A percentile compares a stretch with the other conserved stretches of the same genome.
Evolutionary conservation across 1,139 yeast genomes (phyloP).

Genomic region (Hemisphaericaspora xylofermentans): DNA sequence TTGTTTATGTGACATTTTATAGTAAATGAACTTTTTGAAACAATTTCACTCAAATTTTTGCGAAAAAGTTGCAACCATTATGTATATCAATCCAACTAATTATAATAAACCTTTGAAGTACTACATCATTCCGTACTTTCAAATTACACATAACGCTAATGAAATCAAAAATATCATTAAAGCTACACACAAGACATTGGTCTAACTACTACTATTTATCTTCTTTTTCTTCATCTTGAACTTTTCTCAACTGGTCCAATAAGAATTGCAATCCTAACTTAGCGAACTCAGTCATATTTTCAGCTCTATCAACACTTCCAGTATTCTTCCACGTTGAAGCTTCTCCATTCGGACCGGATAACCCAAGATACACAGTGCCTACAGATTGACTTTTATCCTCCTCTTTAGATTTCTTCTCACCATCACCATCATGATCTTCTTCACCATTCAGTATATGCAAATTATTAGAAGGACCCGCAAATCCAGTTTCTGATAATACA

Average conservation of each 20-base stretch:
- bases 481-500: conserved; percentile 82
- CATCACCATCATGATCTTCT: conserved; percentile 15
- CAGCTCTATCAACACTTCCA: conserved; percentile 48
- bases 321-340: conserved; percentile 50
- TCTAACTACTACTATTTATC: neutral
- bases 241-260: conserved; percentile 34
- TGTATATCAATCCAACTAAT: neutral
- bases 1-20: no score
- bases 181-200: neutral
- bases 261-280: conserved; percentile 61
- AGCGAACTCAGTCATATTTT: conserved; percentile 77
- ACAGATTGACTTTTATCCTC: conserved; percentile 29
- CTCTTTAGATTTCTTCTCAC: neutral
- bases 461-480: conserved; percentile 72
- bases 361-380: conserved; percentile 72
- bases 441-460: conserved; percentile 30
- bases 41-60: neutral
- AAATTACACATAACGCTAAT: neutral
- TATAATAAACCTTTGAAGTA: no score
- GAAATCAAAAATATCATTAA: no score
- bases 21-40: neutral
- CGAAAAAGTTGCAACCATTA: neutral
- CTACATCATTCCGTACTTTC: no score
- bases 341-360: conserved; percentile 66
- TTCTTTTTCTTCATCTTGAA: neutral